Evolutionary conservation across 192 early-diverging fungal genomes (phyloP).

Genomic region (Dispira simplex): DNA sequence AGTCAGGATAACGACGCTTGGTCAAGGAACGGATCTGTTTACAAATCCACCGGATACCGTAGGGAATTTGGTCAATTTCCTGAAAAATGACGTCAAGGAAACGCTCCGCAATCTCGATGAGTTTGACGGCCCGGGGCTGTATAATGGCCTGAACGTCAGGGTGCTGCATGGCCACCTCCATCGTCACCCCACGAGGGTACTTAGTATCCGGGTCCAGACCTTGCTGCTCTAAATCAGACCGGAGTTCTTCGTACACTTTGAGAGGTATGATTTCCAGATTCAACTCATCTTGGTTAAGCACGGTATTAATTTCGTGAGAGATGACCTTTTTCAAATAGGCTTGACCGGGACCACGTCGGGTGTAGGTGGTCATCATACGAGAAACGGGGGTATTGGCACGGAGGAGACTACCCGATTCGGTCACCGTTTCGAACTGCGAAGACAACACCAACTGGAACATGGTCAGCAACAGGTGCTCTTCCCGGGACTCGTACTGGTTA

Average conservation of each 20-base stretch:
- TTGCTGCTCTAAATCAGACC: constrained; percentile 19
- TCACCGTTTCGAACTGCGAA: constrained; percentile 82
- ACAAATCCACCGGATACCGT: constrained; percentile 97
- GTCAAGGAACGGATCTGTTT: constrained; percentile 91
- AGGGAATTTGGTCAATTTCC: constrained; percentile 72
- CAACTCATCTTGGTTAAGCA: constrained; percentile 67
- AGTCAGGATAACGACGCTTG: constrained; percentile 84
- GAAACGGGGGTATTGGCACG: constrained; percentile 93
- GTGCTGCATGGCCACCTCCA: constrained; percentile 68
- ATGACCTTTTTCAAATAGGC: constrained; percentile 80
- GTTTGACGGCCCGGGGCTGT: constrained; percentile 56
- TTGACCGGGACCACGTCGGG: constrained; percentile 82
- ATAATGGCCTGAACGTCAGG: constrained; percentile 76
- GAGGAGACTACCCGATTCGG: constrained; percentile 75
- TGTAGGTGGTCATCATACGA: constrained; percentile 98
- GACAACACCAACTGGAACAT: constrained; percentile 94
- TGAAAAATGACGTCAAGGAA: constrained; percentile 79
- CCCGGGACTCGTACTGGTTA: constrained; percentile 91
- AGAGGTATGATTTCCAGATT: constrained; percentile 93
- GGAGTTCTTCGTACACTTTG: constrained; percentile 45
- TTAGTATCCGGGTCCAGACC: constrained; percentile 17
- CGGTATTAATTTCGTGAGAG: constrained; percentile 58
- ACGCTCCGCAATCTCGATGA: constrained; percentile 72
- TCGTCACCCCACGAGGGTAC: constrained; percentile 61
- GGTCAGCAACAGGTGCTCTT: constrained; percentile 87